phyloP scores from a whole-genome alignment of 2,329 filamentous ascomycete species.

The Aureobasidium musti region DNA sequence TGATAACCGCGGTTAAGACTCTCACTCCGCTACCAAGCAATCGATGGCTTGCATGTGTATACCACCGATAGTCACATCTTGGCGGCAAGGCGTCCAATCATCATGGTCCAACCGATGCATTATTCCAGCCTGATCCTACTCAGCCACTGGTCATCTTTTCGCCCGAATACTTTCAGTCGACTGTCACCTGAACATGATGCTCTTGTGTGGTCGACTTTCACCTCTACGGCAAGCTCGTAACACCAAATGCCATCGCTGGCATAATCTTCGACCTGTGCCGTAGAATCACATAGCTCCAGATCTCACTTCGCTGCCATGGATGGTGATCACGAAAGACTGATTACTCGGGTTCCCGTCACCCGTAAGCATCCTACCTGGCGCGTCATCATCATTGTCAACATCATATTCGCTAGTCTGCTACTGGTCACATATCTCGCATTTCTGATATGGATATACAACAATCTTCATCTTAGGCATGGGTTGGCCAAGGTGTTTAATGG shows the following conservation, averaged over 20 bases:
- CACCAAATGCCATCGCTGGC: not conserved
- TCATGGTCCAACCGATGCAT: not conserved
- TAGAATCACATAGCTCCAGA: not conserved
- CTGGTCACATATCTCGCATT: constrained; percentile 4
- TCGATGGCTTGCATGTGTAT: constrained; percentile 4
- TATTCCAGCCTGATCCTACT: constrained; percentile 5
- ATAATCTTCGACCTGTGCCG: not conserved
- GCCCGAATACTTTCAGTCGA: not conserved
- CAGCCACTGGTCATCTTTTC: not conserved
- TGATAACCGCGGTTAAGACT: not conserved
- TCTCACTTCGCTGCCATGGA: not conserved
- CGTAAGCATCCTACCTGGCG: constrained; percentile 17
- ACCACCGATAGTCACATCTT: not conserved
- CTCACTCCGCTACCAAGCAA: not conserved
- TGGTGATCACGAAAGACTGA: not conserved
- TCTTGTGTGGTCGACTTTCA: not conserved
- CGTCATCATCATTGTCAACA: not conserved
- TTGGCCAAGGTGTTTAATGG: not conserved
- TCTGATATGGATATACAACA: not conserved
- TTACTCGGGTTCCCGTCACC: not conserved
- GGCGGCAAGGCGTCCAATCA: constrained; percentile 24
- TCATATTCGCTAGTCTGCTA: not conserved
- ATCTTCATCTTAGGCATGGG: not conserved
- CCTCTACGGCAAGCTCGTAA: not conserved
- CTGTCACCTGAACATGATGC: not conserved